Evolutionary conservation across 2,329 filamentous ascomycete genomes (phyloP).

Genomic region (Venturia pyrina): DNA sequence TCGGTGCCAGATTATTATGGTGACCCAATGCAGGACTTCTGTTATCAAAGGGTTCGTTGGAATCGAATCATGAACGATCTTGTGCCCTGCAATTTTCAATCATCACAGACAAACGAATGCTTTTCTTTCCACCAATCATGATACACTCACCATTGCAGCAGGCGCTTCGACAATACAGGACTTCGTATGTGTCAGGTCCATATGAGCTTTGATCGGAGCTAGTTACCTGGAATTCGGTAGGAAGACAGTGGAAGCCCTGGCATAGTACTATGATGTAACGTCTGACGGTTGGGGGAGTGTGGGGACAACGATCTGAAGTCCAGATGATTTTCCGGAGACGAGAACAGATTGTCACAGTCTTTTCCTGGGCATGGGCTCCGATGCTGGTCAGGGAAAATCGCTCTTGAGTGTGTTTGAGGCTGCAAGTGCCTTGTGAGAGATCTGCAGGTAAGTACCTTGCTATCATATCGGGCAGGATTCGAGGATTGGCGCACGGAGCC

Average conservation of each 20-base stretch:
- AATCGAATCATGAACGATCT: not conserved
- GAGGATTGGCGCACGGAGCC: not conserved
- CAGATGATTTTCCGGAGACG: not conserved
- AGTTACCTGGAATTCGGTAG: not conserved
- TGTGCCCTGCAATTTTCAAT: not conserved
- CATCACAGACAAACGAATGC: not conserved
- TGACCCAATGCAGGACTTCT: not conserved
- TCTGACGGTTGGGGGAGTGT: not conserved
- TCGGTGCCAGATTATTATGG: not conserved
- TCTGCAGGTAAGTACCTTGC: conserved; percentile 1
- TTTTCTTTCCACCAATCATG: not conserved
- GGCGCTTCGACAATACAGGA: not conserved
- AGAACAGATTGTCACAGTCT: not conserved
- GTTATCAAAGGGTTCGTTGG: not conserved
- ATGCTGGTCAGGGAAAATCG: not conserved
- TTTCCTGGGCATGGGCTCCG: not conserved
- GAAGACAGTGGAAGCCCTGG: not conserved
- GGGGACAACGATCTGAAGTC: not conserved
- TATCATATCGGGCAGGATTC: not conserved
- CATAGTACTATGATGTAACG: not conserved
- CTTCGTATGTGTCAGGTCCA: not conserved
- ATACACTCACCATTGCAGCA: not conserved
- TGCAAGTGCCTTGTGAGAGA: not conserved
- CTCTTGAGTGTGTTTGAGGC: conserved; percentile 1
- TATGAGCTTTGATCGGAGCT: not conserved